A percentile compares a stretch with the other conserved stretches of the same genome.
Evolutionary conservation across 176 grass and related monocot species (phyloP).

Genomic region (Chrysopogon serrulatus): DNA sequence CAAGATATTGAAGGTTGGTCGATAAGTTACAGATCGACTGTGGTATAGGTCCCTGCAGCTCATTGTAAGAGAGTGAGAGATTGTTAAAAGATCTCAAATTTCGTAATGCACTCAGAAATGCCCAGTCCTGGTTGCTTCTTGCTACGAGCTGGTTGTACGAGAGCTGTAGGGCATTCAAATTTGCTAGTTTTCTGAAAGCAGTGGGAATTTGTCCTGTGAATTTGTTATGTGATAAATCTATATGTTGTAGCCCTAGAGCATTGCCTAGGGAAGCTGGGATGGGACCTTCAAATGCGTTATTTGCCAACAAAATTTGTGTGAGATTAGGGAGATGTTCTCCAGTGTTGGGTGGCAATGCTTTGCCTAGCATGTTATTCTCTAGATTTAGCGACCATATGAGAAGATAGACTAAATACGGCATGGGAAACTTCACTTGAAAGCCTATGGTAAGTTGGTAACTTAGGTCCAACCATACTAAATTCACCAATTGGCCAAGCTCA

Average conservation of each 20-base stretch:
- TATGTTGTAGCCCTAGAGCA: not conserved
- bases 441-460: fast-evolving
- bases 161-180: not conserved
- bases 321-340: conserved; percentile 24
- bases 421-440: not conserved
- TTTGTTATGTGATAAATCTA: not conserved
- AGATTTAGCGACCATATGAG: not conserved
- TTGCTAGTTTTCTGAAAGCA: not conserved
- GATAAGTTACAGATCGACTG: no score
- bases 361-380: not conserved
- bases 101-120: no score
- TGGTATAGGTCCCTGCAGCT: no score
- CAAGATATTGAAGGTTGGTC: no score
- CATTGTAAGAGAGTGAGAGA: no score
- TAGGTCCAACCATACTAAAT: not conserved
- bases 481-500: not conserved
- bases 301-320: not conserved
- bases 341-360: conserved; percentile 1
- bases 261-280: conserved; percentile 29
- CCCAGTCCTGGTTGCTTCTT: no score
- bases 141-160: no score
- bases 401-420: not conserved
- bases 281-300: conserved; percentile 1
- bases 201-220: conserved; percentile 13
- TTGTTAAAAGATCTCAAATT: no score